Conservation (phyloP, 1,284 basidiomycete genomes). For the Sporisorium sorghi region DNA sequence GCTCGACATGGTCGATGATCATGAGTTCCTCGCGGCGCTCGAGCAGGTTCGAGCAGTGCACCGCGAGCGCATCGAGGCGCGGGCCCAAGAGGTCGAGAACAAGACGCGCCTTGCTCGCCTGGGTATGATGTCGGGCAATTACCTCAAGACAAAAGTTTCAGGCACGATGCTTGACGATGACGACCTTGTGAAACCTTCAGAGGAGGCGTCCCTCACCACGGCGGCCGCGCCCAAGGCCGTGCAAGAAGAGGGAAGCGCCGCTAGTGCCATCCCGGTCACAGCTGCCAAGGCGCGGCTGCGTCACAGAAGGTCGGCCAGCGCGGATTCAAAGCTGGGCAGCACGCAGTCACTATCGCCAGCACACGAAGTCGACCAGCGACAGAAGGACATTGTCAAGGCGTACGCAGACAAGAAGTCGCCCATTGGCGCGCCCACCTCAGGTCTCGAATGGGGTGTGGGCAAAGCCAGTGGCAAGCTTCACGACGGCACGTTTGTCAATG, state of each 20-base stretch:
- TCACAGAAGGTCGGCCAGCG: slow-evolving; percentile 38
- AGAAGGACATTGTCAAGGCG: slow-evolving; percentile 49
- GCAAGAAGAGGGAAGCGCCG: not conserved
- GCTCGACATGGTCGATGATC: slow-evolving; percentile 62
- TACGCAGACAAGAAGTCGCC: slow-evolving; percentile 26
- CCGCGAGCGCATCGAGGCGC: slow-evolving; percentile 51
- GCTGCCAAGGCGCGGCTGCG: slow-evolving; percentile 5
- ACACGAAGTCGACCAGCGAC: slow-evolving; percentile 30
- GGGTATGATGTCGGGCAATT: slow-evolving; percentile 35
- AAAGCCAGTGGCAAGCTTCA: slow-evolving; percentile 58
- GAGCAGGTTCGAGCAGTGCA: slow-evolving; percentile 58
- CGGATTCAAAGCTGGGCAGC: slow-evolving; percentile 22
- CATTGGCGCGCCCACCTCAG: slow-evolving; percentile 19
- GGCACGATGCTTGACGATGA: slow-evolving; percentile 26
- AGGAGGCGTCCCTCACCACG: not conserved
- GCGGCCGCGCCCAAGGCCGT: not conserved
- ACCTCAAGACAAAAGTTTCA: slow-evolving; percentile 31
- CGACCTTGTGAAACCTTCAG: not conserved
- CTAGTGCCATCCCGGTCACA: not conserved
- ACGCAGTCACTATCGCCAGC: slow-evolving; percentile 9
- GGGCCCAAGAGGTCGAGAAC: slow-evolving; percentile 35
- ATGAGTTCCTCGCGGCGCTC: slow-evolving; percentile 61
- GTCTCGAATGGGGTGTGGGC: slow-evolving; percentile 55
- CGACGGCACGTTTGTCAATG: slow-evolving; percentile 59
- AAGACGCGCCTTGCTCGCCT: slow-evolving; percentile 35